phyloP scores from a whole-genome alignment of 371 early-diverging fungal species.

The Nematocida ironsii region DNA sequence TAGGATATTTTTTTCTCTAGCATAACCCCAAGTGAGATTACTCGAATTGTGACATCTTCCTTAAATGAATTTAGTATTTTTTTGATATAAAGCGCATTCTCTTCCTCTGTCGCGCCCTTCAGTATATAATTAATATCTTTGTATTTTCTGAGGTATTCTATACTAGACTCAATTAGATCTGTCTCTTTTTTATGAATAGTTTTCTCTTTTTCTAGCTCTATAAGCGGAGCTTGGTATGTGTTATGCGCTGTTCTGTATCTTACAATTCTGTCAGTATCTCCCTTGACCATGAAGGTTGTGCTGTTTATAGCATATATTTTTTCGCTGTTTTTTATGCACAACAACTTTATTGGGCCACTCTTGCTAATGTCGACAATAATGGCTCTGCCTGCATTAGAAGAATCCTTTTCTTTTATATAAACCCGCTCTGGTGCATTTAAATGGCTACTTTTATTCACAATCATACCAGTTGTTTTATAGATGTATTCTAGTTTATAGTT shows the following conservation, averaged over 20 bases:
- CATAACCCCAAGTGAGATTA: conserved; percentile 6
- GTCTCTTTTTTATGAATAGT: conserved; percentile 1
- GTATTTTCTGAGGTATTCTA: conserved; percentile 16
- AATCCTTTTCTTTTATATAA: conserved; percentile 16
- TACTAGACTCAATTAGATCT: not conserved
- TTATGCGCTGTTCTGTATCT: not conserved
- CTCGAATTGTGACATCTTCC: conserved; percentile 1
- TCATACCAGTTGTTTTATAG: not conserved
- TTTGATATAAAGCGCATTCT: conserved; percentile 29
- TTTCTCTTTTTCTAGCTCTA: conserved; percentile 4
- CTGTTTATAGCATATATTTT: conserved; percentile 14
- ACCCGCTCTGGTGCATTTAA: conserved; percentile 1
- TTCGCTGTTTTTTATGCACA: not conserved
- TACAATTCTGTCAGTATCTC: not conserved
- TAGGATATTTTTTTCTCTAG: conserved; percentile 10
- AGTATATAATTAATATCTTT: conserved; percentile 16
- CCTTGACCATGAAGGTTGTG: not conserved
- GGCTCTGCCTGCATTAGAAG: not conserved
- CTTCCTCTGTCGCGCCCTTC: conserved; percentile 17
- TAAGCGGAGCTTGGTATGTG: not conserved
- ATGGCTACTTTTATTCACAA: not conserved
- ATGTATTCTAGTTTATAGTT: conserved; percentile 41
- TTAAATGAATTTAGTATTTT: conserved; percentile 54
- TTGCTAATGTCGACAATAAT: conserved; percentile 16
- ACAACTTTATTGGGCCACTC: conserved; percentile 1